A percentile compares a stretch with the other conserved stretches of the same genome.
These are phyloP conservation scores for Hortaea sp. DNA, from an alignment of 2,329 filamentous ascomycete species.

Conservation along the genomic window DNA sequence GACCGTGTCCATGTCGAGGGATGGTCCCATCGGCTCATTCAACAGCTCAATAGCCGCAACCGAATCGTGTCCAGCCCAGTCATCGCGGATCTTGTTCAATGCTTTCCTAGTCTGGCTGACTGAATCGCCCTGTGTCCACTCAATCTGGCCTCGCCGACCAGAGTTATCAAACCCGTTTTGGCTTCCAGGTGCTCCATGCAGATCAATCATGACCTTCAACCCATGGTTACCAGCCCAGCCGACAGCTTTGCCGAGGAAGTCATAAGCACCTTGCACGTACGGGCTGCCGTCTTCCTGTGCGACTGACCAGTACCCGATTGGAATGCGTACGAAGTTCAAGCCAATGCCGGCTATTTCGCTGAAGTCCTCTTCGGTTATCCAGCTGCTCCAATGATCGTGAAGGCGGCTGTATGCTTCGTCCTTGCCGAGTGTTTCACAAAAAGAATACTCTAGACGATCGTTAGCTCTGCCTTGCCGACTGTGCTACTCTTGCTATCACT, in stretches of 20 bases:
- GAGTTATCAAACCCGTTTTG: conserved; percentile 62
- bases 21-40: conserved; percentile 38
- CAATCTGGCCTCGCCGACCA: conserved; percentile 40
- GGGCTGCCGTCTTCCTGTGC: conserved; percentile 41
- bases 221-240: conserved; percentile 45
- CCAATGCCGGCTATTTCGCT: conserved; percentile 28
- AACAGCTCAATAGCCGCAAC: conserved; percentile 38
- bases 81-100: conserved; percentile 38
- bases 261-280: conserved; percentile 38
- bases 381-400: conserved; percentile 27
- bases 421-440: conserved; percentile 36
- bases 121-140: conserved; percentile 36
- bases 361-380: conserved; percentile 34
- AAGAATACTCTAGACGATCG: conserved; percentile 18
- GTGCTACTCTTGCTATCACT: not conserved
- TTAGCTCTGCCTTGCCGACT: not conserved
- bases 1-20: conserved; percentile 33
- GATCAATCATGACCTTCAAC: conserved; percentile 56
- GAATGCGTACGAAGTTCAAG: conserved; percentile 38
- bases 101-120: conserved; percentile 31
- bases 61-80: conserved; percentile 34
- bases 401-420: conserved; percentile 33
- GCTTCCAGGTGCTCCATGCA: conserved; percentile 55
- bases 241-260: conserved; percentile 39
- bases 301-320: conserved; percentile 47